Base-by-base conservation (phyloP, 768 basidiomycete species). In the Boletellus ananas region DNA sequence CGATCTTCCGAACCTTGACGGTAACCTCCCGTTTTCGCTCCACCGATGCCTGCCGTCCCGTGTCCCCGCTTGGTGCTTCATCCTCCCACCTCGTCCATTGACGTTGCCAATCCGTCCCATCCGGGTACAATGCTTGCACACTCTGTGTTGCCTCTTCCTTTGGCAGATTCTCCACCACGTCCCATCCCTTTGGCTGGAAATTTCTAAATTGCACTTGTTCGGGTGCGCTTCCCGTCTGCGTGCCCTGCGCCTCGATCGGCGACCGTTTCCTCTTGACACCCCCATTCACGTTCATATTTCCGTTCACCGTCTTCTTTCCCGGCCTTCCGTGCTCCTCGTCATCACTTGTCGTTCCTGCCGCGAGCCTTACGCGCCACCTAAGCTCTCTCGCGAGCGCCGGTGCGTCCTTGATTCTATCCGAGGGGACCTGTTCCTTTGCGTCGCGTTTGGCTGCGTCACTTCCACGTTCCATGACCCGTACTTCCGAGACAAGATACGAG, bases 321-420 rank as follows among this genome's bases (percentile, higher is more conserved):
- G 65, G 60, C 17, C 54, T 49, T 21, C 63, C 59, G 6, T 61
- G 52, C n/a, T 70, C 72, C 47, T 91, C 88, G 47, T 85, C 86
- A 45, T 88, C 87, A 58, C 86, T 89, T 14, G 72, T 63, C 51
- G 79, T 72, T 25, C 87, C 86, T 6, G 74, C 69, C 5, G 81
- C 80, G 38, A 81, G 68, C 48, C 79, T 79, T 25, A 85, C 76
- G 43, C 94, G 78, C 94, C 94, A 96, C 38, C 87, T 75, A 38
- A 96, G 70, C 64, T 96, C 94, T 55, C 90, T 74, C 16, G 91
- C 91, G 47, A 92, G 64, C 3, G 85, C 86, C 3, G 87, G 72
- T 16, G 87, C 79, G 69, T 96, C 94, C 62, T 88, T 89, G 50
- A 94, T 79, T 47, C 83, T 80, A 56, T 94, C 93, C 9, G 63